Conservation (phyloP, 768 basidiomycete genomes). For the Suillus bovinus region DNA sequence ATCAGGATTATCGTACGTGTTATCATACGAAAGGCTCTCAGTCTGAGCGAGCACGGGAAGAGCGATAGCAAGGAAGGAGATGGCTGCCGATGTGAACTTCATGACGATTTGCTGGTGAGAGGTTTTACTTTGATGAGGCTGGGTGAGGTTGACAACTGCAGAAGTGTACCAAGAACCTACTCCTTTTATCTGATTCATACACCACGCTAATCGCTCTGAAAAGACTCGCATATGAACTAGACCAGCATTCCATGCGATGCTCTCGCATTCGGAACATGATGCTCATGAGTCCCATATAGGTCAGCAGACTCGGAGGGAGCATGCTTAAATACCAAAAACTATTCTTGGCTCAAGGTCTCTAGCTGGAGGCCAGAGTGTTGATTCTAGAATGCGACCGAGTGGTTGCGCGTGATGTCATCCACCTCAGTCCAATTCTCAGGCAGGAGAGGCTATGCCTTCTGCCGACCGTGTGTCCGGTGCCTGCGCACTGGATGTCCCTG, state of each 20-base stretch:
- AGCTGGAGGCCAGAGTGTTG: neutral
- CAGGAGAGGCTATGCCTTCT: neutral
- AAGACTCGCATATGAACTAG: neutral
- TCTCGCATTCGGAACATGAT: constrained; percentile 7
- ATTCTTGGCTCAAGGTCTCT: constrained; percentile 11
- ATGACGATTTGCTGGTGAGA: constrained; percentile 14
- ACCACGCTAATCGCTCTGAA: neutral
- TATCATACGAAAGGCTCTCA: constrained; percentile 31
- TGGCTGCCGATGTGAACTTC: constrained; percentile 24
- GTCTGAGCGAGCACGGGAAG: constrained; percentile 21
- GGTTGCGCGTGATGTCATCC: neutral
- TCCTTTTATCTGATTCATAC: constrained; percentile 19
- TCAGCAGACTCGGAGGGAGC: constrained; percentile 13
- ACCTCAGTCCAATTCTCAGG: neutral
- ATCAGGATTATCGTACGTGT: constrained; percentile 28
- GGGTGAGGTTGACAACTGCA: constrained; percentile 1
- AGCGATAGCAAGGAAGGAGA: constrained; percentile 15
- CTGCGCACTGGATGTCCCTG: neutral
- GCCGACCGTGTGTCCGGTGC: neutral
- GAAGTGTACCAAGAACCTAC: neutral
- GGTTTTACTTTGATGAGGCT: neutral
- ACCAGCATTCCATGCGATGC: neutral
- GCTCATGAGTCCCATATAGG: neutral
- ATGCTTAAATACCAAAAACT: neutral
- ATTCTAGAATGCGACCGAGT: neutral